These are phyloP conservation scores for Hebeloma cylindrosporum DNA, from an alignment of 768 basidiomycete genomes.

Conservation along the genomic window DNA sequence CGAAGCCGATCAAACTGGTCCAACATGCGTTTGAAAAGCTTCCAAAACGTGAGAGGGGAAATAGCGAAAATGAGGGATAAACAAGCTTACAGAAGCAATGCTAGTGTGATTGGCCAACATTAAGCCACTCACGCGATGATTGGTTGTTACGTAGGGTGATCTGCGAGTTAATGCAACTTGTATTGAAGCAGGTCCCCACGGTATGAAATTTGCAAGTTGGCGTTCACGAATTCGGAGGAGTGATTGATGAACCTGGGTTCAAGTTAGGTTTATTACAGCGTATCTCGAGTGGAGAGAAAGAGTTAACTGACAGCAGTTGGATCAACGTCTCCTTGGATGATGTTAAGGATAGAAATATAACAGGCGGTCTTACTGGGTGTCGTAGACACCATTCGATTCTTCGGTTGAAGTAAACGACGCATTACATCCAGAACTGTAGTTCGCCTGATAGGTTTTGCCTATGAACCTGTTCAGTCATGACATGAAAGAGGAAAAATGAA, in stretches of 20 bases:
- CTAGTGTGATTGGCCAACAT: slow-evolving; percentile 99
- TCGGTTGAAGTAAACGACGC: slow-evolving; percentile 95
- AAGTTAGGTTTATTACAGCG: slow-evolving; percentile 3
- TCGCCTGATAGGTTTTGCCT: slow-evolving; percentile 94
- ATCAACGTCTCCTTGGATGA: slow-evolving; percentile 98
- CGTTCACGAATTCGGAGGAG: slow-evolving; percentile 94
- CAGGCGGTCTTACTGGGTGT: slow-evolving; percentile 89
- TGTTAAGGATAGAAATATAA: slow-evolving; percentile 97
- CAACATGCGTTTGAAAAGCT: slow-evolving; percentile 95
- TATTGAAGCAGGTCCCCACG: slow-evolving; percentile 98
- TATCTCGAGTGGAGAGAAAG: slow-evolving; percentile 7
- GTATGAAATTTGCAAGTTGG: slow-evolving; percentile 96
- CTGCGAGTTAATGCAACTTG: slow-evolving; percentile 93
- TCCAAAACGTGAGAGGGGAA: slow-evolving; percentile 5
- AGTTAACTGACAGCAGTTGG: slow-evolving; percentile 83
- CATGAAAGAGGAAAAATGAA: neutral
- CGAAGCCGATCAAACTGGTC: slow-evolving; percentile 90
- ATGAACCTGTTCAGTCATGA: neutral
- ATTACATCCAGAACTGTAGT: slow-evolving; percentile 99
- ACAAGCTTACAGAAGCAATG: slow-evolving; percentile 89
- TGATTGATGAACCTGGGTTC: slow-evolving; percentile 87
- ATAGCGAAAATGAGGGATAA: slow-evolving; percentile 16
- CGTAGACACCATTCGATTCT: slow-evolving; percentile 97
- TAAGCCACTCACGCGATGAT: slow-evolving; percentile 93
- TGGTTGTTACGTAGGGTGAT: slow-evolving; percentile 84